phyloP scores from a whole-genome alignment of 257 asterid genomes.

The Gentiana macrophylla region DNA sequence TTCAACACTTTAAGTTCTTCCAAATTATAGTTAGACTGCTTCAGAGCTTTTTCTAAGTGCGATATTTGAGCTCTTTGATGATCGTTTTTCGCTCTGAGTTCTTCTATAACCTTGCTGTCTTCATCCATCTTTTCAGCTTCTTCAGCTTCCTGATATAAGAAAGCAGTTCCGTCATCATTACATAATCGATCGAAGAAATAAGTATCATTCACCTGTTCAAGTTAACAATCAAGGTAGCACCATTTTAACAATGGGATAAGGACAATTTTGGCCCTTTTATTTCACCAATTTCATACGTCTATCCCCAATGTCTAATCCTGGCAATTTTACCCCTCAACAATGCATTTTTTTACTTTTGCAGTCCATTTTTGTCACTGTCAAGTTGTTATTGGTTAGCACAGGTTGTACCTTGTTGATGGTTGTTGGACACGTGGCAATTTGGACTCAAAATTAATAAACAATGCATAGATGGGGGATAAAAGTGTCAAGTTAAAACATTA shows the following conservation, averaged over 20 bases:
- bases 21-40: slow-evolving; percentile 51
- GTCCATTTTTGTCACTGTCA: too few relatives aligned
- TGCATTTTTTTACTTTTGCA: too few relatives aligned
- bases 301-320: too few relatives aligned
- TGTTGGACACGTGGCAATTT: too few relatives aligned
- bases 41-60: slow-evolving; percentile 68
- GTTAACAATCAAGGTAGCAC: neutral
- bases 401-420: too few relatives aligned
- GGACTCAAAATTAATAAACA: too few relatives aligned
- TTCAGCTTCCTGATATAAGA: slow-evolving; percentile 68
- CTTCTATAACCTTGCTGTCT: slow-evolving; percentile 87
- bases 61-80: slow-evolving; percentile 62
- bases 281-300: too few relatives aligned
- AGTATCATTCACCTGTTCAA: neutral
- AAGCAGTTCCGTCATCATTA: slow-evolving; percentile 3
- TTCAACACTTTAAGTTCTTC: slow-evolving; percentile 59
- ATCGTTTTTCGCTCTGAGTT: slow-evolving; percentile 59
- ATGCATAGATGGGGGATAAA: too few relatives aligned
- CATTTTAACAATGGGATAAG: neutral
- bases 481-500: too few relatives aligned
- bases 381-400: too few relatives aligned
- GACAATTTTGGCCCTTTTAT: too few relatives aligned
- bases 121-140: slow-evolving; percentile 99
- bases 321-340: too few relatives aligned
- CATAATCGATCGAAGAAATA: neutral